Evolutionary conservation across 495 filamentous ascomycete genomes (phyloP), one percentile per base, ranked within the genome.

Genomic region (Aspergillus diversus): DNA sequence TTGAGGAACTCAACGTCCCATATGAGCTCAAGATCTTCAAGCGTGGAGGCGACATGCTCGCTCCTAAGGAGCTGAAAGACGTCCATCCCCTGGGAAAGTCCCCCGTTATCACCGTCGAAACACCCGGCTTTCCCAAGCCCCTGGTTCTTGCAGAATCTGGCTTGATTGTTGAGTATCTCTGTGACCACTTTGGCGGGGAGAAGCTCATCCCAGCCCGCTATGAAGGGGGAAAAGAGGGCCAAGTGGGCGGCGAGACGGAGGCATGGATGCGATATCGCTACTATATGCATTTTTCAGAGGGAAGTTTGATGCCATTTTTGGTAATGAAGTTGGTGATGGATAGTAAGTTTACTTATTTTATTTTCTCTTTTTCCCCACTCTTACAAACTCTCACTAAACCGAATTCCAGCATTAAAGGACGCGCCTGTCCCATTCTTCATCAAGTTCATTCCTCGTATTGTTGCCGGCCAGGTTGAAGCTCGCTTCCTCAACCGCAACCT

Each of bases 51-150:
- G 73, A 87, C 67, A 79, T 78, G 74, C 74, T 89, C 7, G 93
- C 93, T 0, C 92, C 92, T 0, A 68, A 80, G 0, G 89, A 89
- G 62, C 81, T 96, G 34, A 88, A 90, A 69, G 74, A 91, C 46
- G 73, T 97, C 17, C 93, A 97, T 71, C 89, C 90, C 0, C 82
- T 97, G 7, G 93, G 93, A 16, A 97, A 97, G 69, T 88, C 90
- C 0, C 93, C 93, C 4, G 69, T 94, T 5, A 73, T 97, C 58
- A 82, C 80, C 7, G 71, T 97, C 68, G 73, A 87, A 55, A 64
- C 75, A 0, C 67, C 78, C 31, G 76, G 66, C 33, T 66, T 70
- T 48, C 48, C 75, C 7, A 77, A 84, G 66, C 86, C 87, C 0
- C 67, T 89, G 13, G 81, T 96, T 0, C 76, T 97, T 31, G 92